A percentile compares a stretch with the other conserved stretches of the same genome.
These are phyloP conservation scores for Aegle marmelos DNA, from an alignment of 345 rosid species.

Conservation along the genomic window DNA sequence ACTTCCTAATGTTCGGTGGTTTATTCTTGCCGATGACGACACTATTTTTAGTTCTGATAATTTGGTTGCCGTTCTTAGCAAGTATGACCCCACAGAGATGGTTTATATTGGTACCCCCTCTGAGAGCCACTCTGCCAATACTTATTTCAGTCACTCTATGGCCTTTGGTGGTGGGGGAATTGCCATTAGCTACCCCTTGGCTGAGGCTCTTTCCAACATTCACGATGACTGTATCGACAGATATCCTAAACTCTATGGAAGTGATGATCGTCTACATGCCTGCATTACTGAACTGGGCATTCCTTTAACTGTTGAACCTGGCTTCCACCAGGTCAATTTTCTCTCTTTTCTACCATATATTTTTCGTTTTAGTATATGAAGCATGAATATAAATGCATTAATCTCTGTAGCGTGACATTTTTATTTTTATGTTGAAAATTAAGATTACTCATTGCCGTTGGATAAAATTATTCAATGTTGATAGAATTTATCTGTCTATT, in stretches of 20 bases:
- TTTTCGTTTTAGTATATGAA: background rate
- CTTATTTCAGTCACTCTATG: constrained; percentile 84
- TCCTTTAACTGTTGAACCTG: constrained; percentile 77
- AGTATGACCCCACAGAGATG: constrained; percentile 78
- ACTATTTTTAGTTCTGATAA: constrained; percentile 77
- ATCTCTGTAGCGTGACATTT: background rate
- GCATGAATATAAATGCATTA: background rate
- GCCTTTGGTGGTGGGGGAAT: constrained; percentile 98
- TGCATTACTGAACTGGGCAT: constrained; percentile 91
- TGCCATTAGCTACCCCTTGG: constrained; percentile 81
- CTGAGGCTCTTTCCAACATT: constrained; percentile 60
- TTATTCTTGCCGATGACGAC: constrained; percentile 86
- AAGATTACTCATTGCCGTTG: background rate
- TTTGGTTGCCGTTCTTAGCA: constrained; percentile 59
- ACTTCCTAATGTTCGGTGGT: constrained; percentile 71
- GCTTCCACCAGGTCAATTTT: constrained; percentile 78
- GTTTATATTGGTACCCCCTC: constrained; percentile 77
- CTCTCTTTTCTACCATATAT: background rate
- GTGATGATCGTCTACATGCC: constrained; percentile 92
- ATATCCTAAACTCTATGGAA: constrained; percentile 80
- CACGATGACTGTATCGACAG: constrained; percentile 75
- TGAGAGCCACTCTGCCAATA: constrained; percentile 88
- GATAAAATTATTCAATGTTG: background rate
- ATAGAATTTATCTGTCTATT: background rate
- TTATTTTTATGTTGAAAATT: background rate